Conservation (phyloP, 169 alveolate genomes). For the Cryptosporidium sp. region DNA sequence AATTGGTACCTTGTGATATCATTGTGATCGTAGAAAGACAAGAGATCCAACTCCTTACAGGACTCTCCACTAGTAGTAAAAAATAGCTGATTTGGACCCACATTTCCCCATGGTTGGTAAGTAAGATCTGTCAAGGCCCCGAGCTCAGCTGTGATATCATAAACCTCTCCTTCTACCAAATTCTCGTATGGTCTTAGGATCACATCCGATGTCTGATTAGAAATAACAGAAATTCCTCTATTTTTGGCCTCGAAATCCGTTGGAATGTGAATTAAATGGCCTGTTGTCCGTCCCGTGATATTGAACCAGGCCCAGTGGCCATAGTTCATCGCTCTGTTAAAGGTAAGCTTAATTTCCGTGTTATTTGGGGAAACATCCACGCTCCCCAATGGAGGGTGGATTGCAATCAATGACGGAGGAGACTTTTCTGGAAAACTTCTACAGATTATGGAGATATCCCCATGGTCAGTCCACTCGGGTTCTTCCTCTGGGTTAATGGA, state of each 20-base stretch:
- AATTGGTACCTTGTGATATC: constrained; percentile 10
- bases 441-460: constrained; percentile 72
- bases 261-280: constrained; percentile 60
- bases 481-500: constrained; percentile 79
- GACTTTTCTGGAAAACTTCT: constrained; percentile 71
- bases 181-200: constrained; percentile 59
- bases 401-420: constrained; percentile 77
- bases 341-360: constrained; percentile 75
- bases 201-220: constrained; percentile 62
- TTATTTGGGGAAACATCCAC: constrained; percentile 69
- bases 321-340: constrained; percentile 79
- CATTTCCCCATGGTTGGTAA: constrained; percentile 84
- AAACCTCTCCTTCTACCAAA: constrained; percentile 76
- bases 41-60: constrained; percentile 17
- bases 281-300: constrained; percentile 62
- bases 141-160: constrained; percentile 77
- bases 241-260: constrained; percentile 69
- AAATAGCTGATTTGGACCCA: constrained; percentile 61
- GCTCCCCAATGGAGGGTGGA: constrained; percentile 74
- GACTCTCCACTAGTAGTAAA: constrained; percentile 72
- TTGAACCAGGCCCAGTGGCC: constrained; percentile 82
- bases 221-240: constrained; percentile 33
- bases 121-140: constrained; percentile 81
- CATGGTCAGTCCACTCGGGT: constrained; percentile 74
- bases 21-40: not conserved